A percentile compares a stretch with the other conserved stretches of the same genome.
Evolutionary conservation across 371 early-diverging fungal genomes (phyloP).

Genomic region (Mucor lusitanicus): DNA sequence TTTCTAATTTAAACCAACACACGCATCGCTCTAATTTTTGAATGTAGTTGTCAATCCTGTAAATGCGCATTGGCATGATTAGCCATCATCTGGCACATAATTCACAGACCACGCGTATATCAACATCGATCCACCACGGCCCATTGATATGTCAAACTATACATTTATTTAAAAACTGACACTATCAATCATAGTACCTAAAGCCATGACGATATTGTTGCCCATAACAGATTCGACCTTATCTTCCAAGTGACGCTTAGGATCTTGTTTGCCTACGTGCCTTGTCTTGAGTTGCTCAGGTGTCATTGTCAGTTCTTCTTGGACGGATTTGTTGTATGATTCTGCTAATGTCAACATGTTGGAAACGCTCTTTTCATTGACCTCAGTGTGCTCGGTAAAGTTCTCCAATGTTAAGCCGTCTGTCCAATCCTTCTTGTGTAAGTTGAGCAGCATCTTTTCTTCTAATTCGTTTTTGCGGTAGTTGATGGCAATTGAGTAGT

Average conservation of each 20-base stretch:
- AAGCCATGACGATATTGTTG: slow-evolving; percentile 92
- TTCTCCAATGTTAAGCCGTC: slow-evolving; percentile 91
- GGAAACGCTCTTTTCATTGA: slow-evolving; percentile 83
- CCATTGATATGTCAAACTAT: not conserved
- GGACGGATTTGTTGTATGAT: slow-evolving; percentile 93
- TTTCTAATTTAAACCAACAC: not conserved
- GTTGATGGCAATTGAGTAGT: slow-evolving; percentile 99
- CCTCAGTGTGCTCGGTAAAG: slow-evolving; percentile 77
- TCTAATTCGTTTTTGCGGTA: slow-evolving; percentile 99
- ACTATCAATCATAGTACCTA: slow-evolving; percentile 91
- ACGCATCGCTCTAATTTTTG: not conserved
- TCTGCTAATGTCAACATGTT: slow-evolving; percentile 88
- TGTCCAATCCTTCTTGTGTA: slow-evolving; percentile 99
- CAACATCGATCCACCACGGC: too few species aligned
- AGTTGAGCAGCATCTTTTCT: slow-evolving; percentile 98
- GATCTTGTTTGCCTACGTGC: slow-evolving; percentile 98
- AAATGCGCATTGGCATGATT: too few species aligned
- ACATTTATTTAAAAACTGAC: slow-evolving; percentile 60
- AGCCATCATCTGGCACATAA: too few species aligned
- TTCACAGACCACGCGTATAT: too few species aligned
- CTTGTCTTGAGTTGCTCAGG: slow-evolving; percentile 93
- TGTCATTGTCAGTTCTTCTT: slow-evolving; percentile 94
- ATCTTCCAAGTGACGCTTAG: slow-evolving; percentile 96
- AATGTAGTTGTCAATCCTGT: too few species aligned
- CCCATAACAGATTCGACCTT: slow-evolving; percentile 89